Evolutionary conservation across 2,329 filamentous ascomycete species (phyloP).

Genomic region (Calonectria ilicicola): DNA sequence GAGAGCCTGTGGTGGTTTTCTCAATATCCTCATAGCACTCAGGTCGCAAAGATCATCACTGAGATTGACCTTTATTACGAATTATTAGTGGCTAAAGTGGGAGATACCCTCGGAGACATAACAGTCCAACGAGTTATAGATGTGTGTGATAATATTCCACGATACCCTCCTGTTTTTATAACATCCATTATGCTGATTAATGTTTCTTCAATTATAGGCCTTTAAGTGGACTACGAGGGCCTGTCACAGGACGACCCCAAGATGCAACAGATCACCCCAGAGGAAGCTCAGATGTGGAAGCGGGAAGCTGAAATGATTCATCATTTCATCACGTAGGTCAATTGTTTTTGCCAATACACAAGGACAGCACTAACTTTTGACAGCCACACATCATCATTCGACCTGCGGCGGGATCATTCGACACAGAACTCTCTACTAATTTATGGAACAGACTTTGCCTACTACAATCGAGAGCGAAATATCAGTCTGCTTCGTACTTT

Average conservation of each 20-base stretch:
- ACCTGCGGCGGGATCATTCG: no score
- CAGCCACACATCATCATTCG: no score
- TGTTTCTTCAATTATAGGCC: not conserved
- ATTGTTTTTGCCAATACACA: no score
- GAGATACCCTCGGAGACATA: not conserved
- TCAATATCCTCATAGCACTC: not conserved
- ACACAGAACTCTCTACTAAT: no score
- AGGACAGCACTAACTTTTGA: no score
- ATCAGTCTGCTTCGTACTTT: not conserved
- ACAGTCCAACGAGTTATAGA: not conserved
- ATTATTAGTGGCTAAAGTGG: not conserved
- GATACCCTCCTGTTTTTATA: not conserved
- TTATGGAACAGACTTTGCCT: no score
- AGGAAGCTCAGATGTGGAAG: no score
- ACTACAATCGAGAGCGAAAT: not conserved
- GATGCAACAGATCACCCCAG: no score
- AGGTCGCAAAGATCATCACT: not conserved
- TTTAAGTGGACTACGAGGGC: not conserved
- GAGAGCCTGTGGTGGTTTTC: not conserved
- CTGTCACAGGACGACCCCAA: no score
- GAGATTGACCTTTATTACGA: not conserved
- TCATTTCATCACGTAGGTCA: no score
- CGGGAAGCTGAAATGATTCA: no score
- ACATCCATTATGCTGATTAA: not conserved
- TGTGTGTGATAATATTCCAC: not conserved